These are phyloP conservation scores for Physcia stellaris DNA, from an alignment of 495 filamentous ascomycete species.

Conservation along the genomic window DNA sequence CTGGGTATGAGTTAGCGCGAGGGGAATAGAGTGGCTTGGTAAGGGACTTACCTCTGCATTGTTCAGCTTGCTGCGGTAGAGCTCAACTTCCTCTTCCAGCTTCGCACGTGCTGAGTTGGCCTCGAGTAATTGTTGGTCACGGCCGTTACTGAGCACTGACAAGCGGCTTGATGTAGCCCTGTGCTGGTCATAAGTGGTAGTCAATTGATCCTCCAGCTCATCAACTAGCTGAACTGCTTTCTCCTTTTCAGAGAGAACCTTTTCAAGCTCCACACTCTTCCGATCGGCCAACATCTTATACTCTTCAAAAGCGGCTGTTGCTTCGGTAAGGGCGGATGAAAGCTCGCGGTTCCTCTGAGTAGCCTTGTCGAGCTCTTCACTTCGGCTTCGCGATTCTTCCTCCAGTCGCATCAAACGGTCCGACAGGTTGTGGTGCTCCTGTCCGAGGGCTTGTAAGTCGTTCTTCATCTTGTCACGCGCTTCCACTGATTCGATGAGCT, in stretches of 20 bases:
- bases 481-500: not conserved
- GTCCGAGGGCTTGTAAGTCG: not conserved
- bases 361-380: conserved; percentile 28
- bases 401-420: conserved; percentile 32
- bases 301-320: conserved; percentile 50
- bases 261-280: conserved; percentile 47
- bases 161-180: conserved; percentile 65
- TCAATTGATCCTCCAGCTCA: conserved; percentile 95
- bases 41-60: conserved; percentile 30
- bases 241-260: conserved; percentile 48
- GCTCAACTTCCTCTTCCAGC: conserved; percentile 39
- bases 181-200: conserved; percentile 84
- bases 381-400: conserved; percentile 31
- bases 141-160: conserved; percentile 48
- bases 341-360: conserved; percentile 42
- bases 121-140: conserved; percentile 34
- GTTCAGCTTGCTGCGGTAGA: conserved; percentile 35
- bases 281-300: conserved; percentile 60
- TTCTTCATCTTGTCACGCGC: not conserved
- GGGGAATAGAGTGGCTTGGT: not conserved
- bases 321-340: conserved; percentile 37
- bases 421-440: conserved; percentile 23
- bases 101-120: conserved; percentile 29
- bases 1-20: conserved; percentile 22
- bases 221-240: conserved; percentile 85